Percentiles rank a stretch among this genome's conserved stretches.
phyloP scores from a whole-genome alignment of 2,329 filamentous ascomycete species.

The Exophiala spinifera region DNA sequence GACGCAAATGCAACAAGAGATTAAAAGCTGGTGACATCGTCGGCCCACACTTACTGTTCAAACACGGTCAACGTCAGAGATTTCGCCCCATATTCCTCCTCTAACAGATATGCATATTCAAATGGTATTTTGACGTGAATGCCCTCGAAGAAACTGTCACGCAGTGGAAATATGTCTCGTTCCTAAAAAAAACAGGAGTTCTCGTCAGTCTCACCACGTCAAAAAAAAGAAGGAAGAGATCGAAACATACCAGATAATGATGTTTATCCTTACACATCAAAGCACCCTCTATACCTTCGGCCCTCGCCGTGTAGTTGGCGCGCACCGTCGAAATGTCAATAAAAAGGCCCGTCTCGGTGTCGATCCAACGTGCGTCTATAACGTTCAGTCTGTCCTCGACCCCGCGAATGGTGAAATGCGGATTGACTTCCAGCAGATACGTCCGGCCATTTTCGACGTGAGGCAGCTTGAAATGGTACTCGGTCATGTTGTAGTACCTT shows the following conservation, averaged over 20 bases:
- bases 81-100: conserved; percentile 53
- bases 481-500: conserved; percentile 60
- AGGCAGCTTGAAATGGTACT: conserved; percentile 48
- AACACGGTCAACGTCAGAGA: conserved; percentile 48
- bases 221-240: too few species aligned
- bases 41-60: conserved; percentile 40
- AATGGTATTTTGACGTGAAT: conserved; percentile 55
- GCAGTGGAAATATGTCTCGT: conserved; percentile 56
- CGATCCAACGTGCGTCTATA: conserved; percentile 62
- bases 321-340: conserved; percentile 61
- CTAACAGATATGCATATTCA: conserved; percentile 53
- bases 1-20: too few species aligned
- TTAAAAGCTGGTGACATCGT: too few species aligned
- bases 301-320: conserved; percentile 41
- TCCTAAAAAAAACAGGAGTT: conserved; percentile 31
- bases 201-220: conserved; percentile 3
- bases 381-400: conserved; percentile 51
- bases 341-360: conserved; percentile 57
- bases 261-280: conserved; percentile 59
- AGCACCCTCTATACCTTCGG: conserved; percentile 39
- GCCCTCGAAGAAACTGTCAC: conserved; percentile 54
- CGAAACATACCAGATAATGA: conserved; percentile 42
- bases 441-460: conserved; percentile 36
- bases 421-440: conserved; percentile 60
- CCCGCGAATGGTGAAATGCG: conserved; percentile 48